Evolutionary conservation across 2,329 filamentous ascomycete genomes (phyloP).

Genomic region (Lachnellula hyalina): DNA sequence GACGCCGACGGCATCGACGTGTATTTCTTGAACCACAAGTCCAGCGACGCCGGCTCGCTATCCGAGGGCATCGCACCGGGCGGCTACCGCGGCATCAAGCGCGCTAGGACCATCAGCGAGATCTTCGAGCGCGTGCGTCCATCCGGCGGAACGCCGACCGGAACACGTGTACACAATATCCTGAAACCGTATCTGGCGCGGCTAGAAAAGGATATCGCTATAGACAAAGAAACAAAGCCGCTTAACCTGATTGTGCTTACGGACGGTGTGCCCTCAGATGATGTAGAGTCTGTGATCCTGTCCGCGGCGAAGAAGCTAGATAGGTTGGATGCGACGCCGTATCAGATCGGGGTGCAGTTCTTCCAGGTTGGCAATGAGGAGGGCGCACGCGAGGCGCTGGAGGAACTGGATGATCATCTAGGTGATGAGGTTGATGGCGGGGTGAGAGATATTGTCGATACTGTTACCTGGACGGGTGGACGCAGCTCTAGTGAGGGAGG

Average conservation of each 20-base stretch:
- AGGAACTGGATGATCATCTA: constrained; percentile 70
- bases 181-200: constrained; percentile 64
- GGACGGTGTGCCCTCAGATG: constrained; percentile 76
- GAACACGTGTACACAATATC: constrained; percentile 64
- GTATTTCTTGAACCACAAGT: constrained; percentile 76
- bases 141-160: constrained; percentile 66
- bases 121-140: constrained; percentile 70
- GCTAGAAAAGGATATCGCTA: constrained; percentile 39
- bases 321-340: constrained; percentile 60
- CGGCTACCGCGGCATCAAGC: constrained; percentile 61
- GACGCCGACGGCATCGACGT: constrained; percentile 85
- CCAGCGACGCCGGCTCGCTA: constrained; percentile 33
- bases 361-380: constrained; percentile 83
- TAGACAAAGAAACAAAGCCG: constrained; percentile 55
- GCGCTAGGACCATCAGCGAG: constrained; percentile 50
- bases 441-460: constrained; percentile 87
- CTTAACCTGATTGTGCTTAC: constrained; percentile 92
- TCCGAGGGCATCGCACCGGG: constrained; percentile 36
- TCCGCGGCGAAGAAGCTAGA: constrained; percentile 66
- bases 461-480: constrained; percentile 63
- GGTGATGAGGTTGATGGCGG: constrained; percentile 46
- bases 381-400: constrained; percentile 58
- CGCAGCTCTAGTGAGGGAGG: constrained; percentile 33
- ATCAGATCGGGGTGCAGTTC: constrained; percentile 91
- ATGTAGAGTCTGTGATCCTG: constrained; percentile 67